Evolutionary conservation across 495 filamentous ascomycete genomes (phyloP), one percentile per base, ranked within the genome.

Genomic region (Ramalina peruviana): DNA sequence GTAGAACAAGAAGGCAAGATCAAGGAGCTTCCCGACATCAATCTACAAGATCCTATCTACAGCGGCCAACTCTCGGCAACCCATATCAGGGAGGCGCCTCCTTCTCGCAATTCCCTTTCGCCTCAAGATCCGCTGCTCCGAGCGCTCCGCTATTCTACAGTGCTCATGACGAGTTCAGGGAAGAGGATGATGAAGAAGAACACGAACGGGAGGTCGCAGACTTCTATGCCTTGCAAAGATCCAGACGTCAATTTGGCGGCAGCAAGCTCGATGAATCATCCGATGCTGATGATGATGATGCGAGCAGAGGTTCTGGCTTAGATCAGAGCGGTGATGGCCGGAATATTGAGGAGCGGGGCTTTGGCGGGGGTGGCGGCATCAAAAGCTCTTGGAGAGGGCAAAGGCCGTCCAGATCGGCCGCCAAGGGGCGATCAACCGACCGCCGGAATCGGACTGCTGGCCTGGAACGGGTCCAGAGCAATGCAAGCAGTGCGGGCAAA

Each of bases 131-230:
- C n/a, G 67, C 79, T 16, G 66, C 71, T 23, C 79, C 84, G 43
- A 81, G 81, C 54, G 88, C 87, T 36, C 92, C 93, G 48, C 71
- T 98, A n/a, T 97, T 98, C 58, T 87, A 89, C 65, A 90, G 86
- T 59, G 74, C 79, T 21, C 81, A 81, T 0, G 85, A 88, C 63
- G 83, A 87, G 55, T 87, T 86, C 54, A 75, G 78, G 55, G 86
- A 90, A 66, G 86, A 94, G 59, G 86, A 94, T 61, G 88, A 96
- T 47, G 88, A 88, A 54, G 80, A 83, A 48, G 89, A 98, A 61
- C 83, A 85, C 53, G 86, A 94, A 49, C 78, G 90, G 46, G 92
- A 98, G 58, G 83, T 89, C 15, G 87, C 89, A 13, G 92, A 98
- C 64, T 82, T 87, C 57, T 94, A 87, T 65, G 92, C 92, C 12